Evolutionary conservation across 2,329 filamentous ascomycete genomes (phyloP), one percentile per base, ranked within the genome.

Genomic region (Aphanoascus verrucosus): DNA sequence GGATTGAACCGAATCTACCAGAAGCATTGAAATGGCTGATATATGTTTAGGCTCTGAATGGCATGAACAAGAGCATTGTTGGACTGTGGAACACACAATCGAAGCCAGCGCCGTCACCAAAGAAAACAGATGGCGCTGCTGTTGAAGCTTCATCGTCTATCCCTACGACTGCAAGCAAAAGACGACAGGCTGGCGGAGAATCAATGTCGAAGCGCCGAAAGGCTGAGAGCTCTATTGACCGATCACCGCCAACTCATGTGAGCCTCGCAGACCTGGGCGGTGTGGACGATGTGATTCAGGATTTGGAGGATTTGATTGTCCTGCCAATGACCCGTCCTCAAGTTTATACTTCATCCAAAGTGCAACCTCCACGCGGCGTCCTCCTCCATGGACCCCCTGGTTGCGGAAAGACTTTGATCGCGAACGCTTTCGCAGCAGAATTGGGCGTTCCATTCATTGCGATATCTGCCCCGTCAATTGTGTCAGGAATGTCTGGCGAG

Each of bases 401-500:
- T 23, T 93, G 88, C 63, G 88, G 88, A 60, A 94, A 94, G 69
- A 94, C 88, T 0, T 84, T 87, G 74, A 82, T 94, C 55, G 85
- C 86, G 8, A 83, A 88, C 65, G 87, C 86, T 1, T 84, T 88
- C 61, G 88, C 88, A 2, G 84, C 85, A 1, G 81, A 83, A 57
- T 73, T 90, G 17, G 84, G 83, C 1, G 81, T 89, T 2, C 83
- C 87, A 0, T 91, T 89, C 63, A 84, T 94, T 56, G 80, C 87
- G 1, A 83, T 93, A n/a, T 84, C 86, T 0, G 87, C 86, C 0
- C 86, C 88, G 1, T 86, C 85, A 0, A 79, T 94, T 34, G 84
- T 94, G 0, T 88, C 85, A 14, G 87, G 88, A 17, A 93, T 91
- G 82, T 93, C 86, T 34, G 88, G 88, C 61, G 88, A 93, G 65